phyloP scores from a whole-genome alignment of 106 monocot genomes.

The Dendrobium chrysotoxum region DNA sequence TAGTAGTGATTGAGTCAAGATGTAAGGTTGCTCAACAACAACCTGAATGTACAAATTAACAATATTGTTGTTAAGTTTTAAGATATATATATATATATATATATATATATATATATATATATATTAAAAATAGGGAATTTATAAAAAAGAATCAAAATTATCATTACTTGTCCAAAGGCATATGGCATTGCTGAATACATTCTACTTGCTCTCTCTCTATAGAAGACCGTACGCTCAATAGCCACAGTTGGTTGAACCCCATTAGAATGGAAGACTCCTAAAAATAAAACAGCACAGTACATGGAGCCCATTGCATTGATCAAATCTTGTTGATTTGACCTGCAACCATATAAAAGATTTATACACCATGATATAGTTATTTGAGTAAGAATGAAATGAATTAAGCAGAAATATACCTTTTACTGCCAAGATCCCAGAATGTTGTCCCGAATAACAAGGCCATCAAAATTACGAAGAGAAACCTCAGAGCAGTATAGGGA shows the following conservation, averaged over 20 bases:
- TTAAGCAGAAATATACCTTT: neutral
- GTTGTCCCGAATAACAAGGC: conserved; percentile 30
- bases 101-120: neutral
- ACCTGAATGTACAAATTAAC: conserved; percentile 24
- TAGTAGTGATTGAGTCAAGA: conserved; percentile 28
- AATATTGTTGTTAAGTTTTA: neutral
- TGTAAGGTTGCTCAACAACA: conserved; percentile 47
- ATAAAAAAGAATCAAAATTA: too few species aligned
- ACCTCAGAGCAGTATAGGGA: conserved; percentile 16
- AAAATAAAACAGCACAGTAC: conserved; percentile 38
- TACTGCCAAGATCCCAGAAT: conserved; percentile 1
- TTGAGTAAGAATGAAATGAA: neutral
- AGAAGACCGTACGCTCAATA: conserved; percentile 58
- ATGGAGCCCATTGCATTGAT: conserved; percentile 43
- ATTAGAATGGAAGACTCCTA: conserved; percentile 36
- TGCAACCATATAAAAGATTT: neutral
- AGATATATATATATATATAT: neutral
- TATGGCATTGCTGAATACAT: conserved; percentile 69
- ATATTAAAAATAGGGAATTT: too few species aligned
- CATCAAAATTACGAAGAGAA: conserved; percentile 18
- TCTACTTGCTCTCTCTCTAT: conserved; percentile 59
- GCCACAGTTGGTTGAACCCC: conserved; percentile 58
- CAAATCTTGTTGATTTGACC: conserved; percentile 18
- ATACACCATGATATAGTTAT: conserved; percentile 17
- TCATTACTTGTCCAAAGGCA: conserved; percentile 53